phyloP scores from a whole-genome alignment of 768 basidiomycete species.

The Zangia roseola region DNA sequence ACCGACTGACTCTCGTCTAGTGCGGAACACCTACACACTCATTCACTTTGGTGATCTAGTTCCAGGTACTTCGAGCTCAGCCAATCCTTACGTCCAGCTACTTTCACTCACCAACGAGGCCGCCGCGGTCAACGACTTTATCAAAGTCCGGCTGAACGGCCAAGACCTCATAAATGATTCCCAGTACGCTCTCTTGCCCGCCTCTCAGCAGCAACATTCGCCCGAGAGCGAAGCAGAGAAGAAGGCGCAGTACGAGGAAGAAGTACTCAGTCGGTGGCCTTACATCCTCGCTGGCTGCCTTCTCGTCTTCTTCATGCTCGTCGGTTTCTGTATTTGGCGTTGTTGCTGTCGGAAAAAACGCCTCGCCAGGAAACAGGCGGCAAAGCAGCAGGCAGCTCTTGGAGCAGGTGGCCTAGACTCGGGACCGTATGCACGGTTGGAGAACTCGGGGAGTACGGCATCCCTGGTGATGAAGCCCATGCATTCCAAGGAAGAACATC shows the following conservation, averaged over 20 bases:
- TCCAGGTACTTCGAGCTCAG: constrained; percentile 44
- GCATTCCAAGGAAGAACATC: constrained; percentile 15
- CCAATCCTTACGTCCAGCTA: constrained; percentile 69
- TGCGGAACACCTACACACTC: constrained; percentile 73
- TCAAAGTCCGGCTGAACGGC: constrained; percentile 58
- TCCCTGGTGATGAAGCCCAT: constrained; percentile 32
- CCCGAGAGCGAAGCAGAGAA: constrained; percentile 64
- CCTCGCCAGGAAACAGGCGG: constrained; percentile 22
- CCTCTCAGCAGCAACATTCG: constrained; percentile 55
- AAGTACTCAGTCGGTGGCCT: constrained; percentile 69
- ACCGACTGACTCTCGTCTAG: constrained; percentile 36
- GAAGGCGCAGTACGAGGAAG: constrained; percentile 62
- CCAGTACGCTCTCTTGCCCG: constrained; percentile 60
- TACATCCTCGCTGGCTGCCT: constrained; percentile 67
- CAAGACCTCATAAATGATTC: constrained; percentile 53
- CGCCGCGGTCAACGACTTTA: constrained; percentile 63
- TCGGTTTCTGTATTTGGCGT: constrained; percentile 54
- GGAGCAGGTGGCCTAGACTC: not conserved
- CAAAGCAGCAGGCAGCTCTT: constrained; percentile 17
- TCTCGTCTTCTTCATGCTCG: constrained; percentile 42
- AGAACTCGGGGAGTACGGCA: constrained; percentile 28
- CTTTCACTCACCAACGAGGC: constrained; percentile 53
- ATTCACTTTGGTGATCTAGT: constrained; percentile 74
- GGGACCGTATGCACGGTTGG: constrained; percentile 25
- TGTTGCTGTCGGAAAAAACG: constrained; percentile 53